Base-by-base conservation (phyloP, 768 basidiomycete species). In the Hygrophorus russula region DNA sequence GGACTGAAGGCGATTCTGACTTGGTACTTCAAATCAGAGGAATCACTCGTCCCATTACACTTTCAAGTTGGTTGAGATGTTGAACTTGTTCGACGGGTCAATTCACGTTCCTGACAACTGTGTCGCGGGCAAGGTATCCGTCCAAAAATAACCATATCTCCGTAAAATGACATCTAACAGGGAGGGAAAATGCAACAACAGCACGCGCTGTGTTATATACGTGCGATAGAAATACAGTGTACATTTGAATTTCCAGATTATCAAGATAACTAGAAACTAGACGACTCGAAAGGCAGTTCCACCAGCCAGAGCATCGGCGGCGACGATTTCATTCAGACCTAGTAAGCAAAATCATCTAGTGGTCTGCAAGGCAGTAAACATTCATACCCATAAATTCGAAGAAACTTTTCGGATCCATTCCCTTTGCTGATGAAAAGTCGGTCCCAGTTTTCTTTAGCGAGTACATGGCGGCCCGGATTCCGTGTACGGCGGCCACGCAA, bases 331-430 rank as follows among this genome's bases (percentile, higher is more conserved):
- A 7, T 24, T 24, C 24, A 24, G 24, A 37, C 43, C 36, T 44
- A 37, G 18, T 35, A 28, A 14, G 31, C 43, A n/a, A 44, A 28
- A 27, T 44, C 43, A 17, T 31, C 37, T 18, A 44, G 28, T 1
- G 43, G 35, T 17, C 37, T 37, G 24, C 24, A 24, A 24, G 24
- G 24, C 7, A 24, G 24, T 3, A 24, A 24, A 24, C 24, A 7
- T 24, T 24, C 54, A 45, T 46, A 61, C 69, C 71, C 67, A 73
- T 69, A 31, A 73, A 63, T 46, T 71, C 61, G 53, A 74, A 73
- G 58, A 73, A 72, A 35, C 64, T 57, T 46, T 67, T 71, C 18
- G 73, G 73, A 46, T 69, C 67, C 71, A 74, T 72, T 18, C 67
- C 63, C 20, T 49, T 48, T 1, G 54, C 56, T n/a, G 64, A 43